phyloP scores from a whole-genome alignment of 805 yeast species.

The Pichia manshurica region DNA sequence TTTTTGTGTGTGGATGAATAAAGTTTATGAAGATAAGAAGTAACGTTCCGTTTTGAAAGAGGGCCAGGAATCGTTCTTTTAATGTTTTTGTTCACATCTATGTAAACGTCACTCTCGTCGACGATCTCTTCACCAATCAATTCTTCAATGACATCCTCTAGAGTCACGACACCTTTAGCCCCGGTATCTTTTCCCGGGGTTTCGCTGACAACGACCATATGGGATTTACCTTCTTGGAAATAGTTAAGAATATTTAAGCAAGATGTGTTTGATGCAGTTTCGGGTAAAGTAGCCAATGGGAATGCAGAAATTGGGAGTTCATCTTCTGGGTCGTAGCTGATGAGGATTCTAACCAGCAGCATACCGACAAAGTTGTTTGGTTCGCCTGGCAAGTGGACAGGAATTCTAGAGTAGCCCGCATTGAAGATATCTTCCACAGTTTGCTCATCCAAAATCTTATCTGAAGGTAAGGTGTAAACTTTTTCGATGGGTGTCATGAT shows the following conservation, averaged over 20 bases:
- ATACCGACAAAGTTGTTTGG: constrained; percentile 90
- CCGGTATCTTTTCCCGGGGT: constrained; percentile 77
- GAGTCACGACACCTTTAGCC: constrained; percentile 84
- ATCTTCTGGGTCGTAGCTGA: constrained; percentile 96
- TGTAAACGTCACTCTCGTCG: constrained; percentile 90
- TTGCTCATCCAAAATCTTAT: constrained; percentile 72
- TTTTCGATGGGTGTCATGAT: constrained; percentile 94
- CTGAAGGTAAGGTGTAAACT: constrained; percentile 83
- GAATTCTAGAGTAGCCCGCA: constrained; percentile 92
- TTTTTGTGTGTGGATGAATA: constrained; percentile 28
- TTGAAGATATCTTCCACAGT: constrained; percentile 86
- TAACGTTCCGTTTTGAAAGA: constrained; percentile 59
- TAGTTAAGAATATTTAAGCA: constrained; percentile 90
- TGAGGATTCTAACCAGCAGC: constrained; percentile 86
- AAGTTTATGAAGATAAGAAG: constrained; percentile 60
- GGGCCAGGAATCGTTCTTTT: constrained; percentile 76
- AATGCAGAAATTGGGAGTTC: constrained; percentile 86
- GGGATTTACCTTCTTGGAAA: constrained; percentile 96
- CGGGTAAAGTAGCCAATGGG: constrained; percentile 94
- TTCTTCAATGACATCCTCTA: constrained; percentile 98
- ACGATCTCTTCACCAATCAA: constrained; percentile 96
- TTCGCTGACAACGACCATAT: constrained; percentile 89
- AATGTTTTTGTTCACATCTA: constrained; percentile 84
- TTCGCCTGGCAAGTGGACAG: constrained; percentile 85
- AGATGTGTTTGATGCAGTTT: constrained; percentile 85